Evolutionary conservation across 1,284 basidiomycete genomes (phyloP).

Genomic region (Schizophyllum amplum): DNA sequence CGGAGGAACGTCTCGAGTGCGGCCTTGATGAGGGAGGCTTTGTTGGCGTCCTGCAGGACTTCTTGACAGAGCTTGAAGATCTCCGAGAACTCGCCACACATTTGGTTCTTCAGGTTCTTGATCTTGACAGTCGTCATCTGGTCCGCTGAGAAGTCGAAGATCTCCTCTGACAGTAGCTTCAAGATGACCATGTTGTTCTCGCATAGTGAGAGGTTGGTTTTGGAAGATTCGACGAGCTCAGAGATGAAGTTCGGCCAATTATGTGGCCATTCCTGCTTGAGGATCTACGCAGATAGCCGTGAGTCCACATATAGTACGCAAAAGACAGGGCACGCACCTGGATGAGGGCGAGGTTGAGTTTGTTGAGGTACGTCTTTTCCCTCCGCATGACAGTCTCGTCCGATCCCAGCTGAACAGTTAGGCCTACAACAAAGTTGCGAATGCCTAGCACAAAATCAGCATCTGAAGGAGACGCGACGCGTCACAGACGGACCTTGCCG

Average conservation of each 20-base stretch:
- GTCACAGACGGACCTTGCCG: constrained; percentile 57
- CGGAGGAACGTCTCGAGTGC: constrained; percentile 94
- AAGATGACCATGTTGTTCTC: constrained; percentile 99
- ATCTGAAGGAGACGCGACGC: constrained; percentile 6
- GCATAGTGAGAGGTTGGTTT: constrained; percentile 93
- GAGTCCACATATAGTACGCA: constrained; percentile 3
- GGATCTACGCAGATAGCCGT: constrained; percentile 54
- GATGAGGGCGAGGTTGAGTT: constrained; percentile 94
- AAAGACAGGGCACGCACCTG: constrained; percentile 48
- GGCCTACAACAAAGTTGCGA: constrained; percentile 93
- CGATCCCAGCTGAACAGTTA: constrained; percentile 88
- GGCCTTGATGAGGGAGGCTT: constrained; percentile 90
- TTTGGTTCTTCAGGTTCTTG: constrained; percentile 95
- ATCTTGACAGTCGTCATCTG: constrained; percentile 99
- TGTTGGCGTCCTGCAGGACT: constrained; percentile 96
- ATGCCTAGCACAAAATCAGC: constrained; percentile 55
- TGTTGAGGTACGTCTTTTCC: constrained; percentile 96
- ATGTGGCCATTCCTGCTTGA: constrained; percentile 99
- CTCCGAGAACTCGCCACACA: constrained; percentile 95
- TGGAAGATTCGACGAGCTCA: constrained; percentile 95
- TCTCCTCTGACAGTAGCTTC: constrained; percentile 96
- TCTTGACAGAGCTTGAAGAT: constrained; percentile 95
- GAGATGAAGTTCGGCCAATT: constrained; percentile 99
- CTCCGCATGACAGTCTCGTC: constrained; percentile 83
- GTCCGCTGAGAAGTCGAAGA: constrained; percentile 98